A percentile compares a stretch with the other conserved stretches of the same genome.
These are phyloP conservation scores for Fusarium acutatum DNA, from an alignment of 2,329 filamentous ascomycete species.

Conservation along the genomic window DNA sequence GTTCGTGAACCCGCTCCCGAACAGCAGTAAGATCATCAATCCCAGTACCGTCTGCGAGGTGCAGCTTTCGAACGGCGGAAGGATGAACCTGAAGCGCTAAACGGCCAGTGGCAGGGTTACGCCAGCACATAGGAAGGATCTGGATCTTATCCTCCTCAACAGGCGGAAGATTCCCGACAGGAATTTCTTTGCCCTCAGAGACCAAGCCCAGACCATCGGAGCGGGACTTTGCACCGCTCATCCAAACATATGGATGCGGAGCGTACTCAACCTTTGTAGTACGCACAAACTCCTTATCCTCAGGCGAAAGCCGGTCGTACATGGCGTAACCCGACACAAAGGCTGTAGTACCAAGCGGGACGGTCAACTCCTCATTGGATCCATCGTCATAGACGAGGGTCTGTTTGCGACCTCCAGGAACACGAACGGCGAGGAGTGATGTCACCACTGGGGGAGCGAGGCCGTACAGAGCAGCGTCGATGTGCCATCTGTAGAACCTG, in stretches of 20 bases:
- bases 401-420: slow-evolving; percentile 72
- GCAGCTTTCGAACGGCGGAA: slow-evolving; percentile 73
- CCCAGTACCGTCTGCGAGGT: slow-evolving; percentile 70
- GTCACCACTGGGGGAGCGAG: slow-evolving; percentile 79
- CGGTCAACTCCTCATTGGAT: slow-evolving; percentile 69
- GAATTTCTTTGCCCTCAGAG: slow-evolving; percentile 71
- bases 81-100: slow-evolving; percentile 80
- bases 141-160: slow-evolving; percentile 74
- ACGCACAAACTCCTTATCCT: slow-evolving; percentile 73
- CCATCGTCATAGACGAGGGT: slow-evolving; percentile 79
- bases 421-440: slow-evolving; percentile 75
- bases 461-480: slow-evolving; percentile 79
- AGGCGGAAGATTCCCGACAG: slow-evolving; percentile 66
- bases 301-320: slow-evolving; percentile 71
- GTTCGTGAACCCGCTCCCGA: slow-evolving; percentile 70
- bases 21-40: slow-evolving; percentile 74
- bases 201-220: slow-evolving; percentile 76
- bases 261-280: slow-evolving; percentile 77
- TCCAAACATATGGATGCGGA: slow-evolving; percentile 84
- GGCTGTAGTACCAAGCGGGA: slow-evolving; percentile 79
- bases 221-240: slow-evolving; percentile 72
- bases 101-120: slow-evolving; percentile 74
- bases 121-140: slow-evolving; percentile 79
- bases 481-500: slow-evolving; percentile 80
- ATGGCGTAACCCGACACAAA: slow-evolving; percentile 77